phyloP scores from a whole-genome alignment of 2,329 filamentous ascomycete genomes.

The Ascochyta fabae region DNA sequence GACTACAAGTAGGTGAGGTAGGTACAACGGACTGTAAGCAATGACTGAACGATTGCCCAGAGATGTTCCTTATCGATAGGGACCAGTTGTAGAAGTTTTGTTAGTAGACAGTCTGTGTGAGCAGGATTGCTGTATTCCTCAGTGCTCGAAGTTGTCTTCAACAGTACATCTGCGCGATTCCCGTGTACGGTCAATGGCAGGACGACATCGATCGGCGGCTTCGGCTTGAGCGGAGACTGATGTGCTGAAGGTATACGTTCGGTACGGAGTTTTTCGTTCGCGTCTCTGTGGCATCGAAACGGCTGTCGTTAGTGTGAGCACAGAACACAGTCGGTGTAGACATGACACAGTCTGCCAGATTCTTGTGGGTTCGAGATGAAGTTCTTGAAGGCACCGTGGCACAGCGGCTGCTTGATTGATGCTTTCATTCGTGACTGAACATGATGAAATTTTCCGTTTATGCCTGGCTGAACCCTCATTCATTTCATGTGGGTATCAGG shows the following conservation, averaged over 20 bases:
- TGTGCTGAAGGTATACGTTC: neutral
- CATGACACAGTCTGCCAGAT: neutral
- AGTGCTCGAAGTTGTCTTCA: neutral
- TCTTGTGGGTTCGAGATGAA: neutral
- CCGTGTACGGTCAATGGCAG: neutral
- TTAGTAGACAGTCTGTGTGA: neutral
- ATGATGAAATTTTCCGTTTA: conserved; percentile 49
- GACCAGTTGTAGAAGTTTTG: neutral
- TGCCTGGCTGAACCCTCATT: conserved; percentile 46
- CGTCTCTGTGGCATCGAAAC: neutral
- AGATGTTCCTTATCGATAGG: neutral
- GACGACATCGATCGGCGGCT: neutral
- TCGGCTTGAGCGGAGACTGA: neutral
- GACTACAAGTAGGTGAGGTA: neutral
- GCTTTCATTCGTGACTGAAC: conserved; percentile 48
- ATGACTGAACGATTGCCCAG: neutral
- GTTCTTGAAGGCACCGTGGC: conserved; percentile 16
- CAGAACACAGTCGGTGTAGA: neutral
- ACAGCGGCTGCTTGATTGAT: conserved; percentile 29
- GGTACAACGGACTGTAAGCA: neutral
- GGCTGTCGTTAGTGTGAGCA: neutral
- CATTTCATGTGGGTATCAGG: conserved; percentile 38
- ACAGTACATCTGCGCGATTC: neutral
- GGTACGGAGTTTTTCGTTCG: neutral
- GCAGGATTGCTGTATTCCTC: neutral